A percentile compares a stretch with the other conserved stretches of the same genome.
Conservation (phyloP, 2,329 filamentous ascomycete species). For the Aspergillus sp. region DNA sequence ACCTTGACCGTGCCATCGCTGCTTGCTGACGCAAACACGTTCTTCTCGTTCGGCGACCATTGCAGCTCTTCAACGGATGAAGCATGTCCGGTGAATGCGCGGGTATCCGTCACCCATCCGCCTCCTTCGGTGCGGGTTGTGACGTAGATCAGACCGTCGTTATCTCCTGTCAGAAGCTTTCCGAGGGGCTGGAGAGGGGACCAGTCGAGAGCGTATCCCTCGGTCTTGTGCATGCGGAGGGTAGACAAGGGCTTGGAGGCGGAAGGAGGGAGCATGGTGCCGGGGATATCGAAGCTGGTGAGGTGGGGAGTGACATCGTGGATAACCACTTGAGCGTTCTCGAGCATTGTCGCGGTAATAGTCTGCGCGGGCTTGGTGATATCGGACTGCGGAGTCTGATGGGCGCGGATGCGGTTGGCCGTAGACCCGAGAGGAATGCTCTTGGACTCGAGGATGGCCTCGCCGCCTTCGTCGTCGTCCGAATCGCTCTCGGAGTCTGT, state of each 20-base stretch:
- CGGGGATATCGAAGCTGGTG: slow-evolving; percentile 84
- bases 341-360: slow-evolving; percentile 87
- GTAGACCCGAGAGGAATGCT: slow-evolving; percentile 82
- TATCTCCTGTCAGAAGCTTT: slow-evolving; percentile 89
- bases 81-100: slow-evolving; percentile 79
- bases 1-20: slow-evolving; percentile 93
- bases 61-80: slow-evolving; percentile 91
- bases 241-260: slow-evolving; percentile 88
- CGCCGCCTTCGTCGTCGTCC: slow-evolving; percentile 71
- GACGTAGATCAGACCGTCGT: slow-evolving; percentile 82
- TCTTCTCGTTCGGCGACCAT: slow-evolving; percentile 91
- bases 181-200: slow-evolving; percentile 77
- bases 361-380: slow-evolving; percentile 73
- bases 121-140: slow-evolving; percentile 86
- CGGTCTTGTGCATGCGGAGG: slow-evolving; percentile 84
- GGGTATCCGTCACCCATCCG: slow-evolving; percentile 82
- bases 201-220: slow-evolving; percentile 98
- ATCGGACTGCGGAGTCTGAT: slow-evolving; percentile 69
- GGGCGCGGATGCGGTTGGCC: slow-evolving; percentile 88
- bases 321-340: slow-evolving; percentile 83
- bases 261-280: slow-evolving; percentile 73
- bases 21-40: slow-evolving; percentile 91
- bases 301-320: slow-evolving; percentile 93
- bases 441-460: slow-evolving; percentile 92
- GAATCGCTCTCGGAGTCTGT: slow-evolving; percentile 69